These are phyloP conservation scores for Lizanozyma gosingica DNA, from an alignment of 1,139 yeast genomes.

Conservation along the genomic window DNA sequence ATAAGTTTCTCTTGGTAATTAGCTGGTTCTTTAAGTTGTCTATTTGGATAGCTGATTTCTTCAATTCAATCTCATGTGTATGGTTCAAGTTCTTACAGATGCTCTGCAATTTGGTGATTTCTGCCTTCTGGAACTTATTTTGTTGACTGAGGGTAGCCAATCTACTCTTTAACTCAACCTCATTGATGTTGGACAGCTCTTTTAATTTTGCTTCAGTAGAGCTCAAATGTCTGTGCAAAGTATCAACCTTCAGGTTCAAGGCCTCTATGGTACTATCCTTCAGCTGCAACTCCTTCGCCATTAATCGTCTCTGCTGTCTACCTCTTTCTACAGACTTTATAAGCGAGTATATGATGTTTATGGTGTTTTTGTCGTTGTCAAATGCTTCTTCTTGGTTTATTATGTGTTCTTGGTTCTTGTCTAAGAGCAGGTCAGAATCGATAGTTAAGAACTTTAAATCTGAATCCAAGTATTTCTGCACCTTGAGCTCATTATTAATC, in stretches of 20 bases:
- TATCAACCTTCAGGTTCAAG: constrained; percentile 16
- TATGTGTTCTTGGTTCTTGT: constrained; percentile 1
- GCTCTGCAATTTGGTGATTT: constrained; percentile 19
- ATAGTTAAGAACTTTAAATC: not conserved
- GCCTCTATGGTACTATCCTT: constrained; percentile 24
- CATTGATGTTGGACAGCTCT: constrained; percentile 4
- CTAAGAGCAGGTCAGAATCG: not conserved
- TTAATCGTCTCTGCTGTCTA: constrained; percentile 24
- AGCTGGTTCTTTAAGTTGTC: constrained; percentile 31
- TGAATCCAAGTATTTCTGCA: constrained; percentile 5
- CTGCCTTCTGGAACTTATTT: constrained; percentile 23
- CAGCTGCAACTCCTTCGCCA: constrained; percentile 21
- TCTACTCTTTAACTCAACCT: constrained; percentile 13
- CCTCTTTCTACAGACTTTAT: constrained; percentile 31
- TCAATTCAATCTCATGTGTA: constrained; percentile 34
- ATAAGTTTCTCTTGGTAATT: constrained; percentile 25
- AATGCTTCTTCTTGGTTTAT: constrained; percentile 17
- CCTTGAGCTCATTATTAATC: not conserved
- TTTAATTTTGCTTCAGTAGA: constrained; percentile 10
- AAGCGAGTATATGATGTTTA: constrained; percentile 34
- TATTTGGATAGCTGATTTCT: constrained; percentile 27
- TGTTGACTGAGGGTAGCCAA: constrained; percentile 14
- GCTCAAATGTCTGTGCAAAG: constrained; percentile 12
- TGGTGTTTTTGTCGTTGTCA: constrained; percentile 34
- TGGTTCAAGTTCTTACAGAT: constrained; percentile 24